A percentile compares a stretch with the other conserved stretches of the same genome.
Evolutionary conservation across 768 basidiomycete species (phyloP).

Genomic region (Hericium alpestre): DNA sequence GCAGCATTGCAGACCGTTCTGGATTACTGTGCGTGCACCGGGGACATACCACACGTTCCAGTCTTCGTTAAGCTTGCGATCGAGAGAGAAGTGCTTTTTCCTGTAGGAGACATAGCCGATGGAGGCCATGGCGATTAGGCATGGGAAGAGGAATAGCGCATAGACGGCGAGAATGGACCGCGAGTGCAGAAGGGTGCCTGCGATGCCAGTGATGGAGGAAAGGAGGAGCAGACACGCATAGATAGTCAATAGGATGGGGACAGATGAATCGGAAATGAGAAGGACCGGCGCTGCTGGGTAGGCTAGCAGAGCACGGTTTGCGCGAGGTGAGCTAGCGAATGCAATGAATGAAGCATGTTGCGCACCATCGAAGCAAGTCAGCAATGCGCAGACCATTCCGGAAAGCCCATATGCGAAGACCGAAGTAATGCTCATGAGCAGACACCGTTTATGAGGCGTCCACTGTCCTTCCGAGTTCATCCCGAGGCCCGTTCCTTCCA

Average conservation of each 20-base stretch:
- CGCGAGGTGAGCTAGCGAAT: neutral
- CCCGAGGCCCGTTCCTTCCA: slow-evolving; percentile 28
- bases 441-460: slow-evolving; percentile 53
- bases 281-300: slow-evolving; percentile 54
- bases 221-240: slow-evolving; percentile 46
- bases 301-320: slow-evolving; percentile 24
- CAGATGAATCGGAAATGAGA: slow-evolving; percentile 51
- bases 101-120: slow-evolving; percentile 61
- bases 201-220: slow-evolving; percentile 48
- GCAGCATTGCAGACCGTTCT: slow-evolving; percentile 55
- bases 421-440: too few species aligned
- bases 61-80: slow-evolving; percentile 53
- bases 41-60: slow-evolving; percentile 59
- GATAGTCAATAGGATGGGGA: slow-evolving; percentile 49
- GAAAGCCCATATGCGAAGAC: slow-evolving; percentile 39
- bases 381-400: slow-evolving; percentile 38
- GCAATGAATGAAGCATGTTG: neutral
- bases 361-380: slow-evolving; percentile 53
- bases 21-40: slow-evolving; percentile 42
- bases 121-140: slow-evolving; percentile 44
- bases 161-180: slow-evolving; percentile 58
- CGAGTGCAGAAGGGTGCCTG: slow-evolving; percentile 51
- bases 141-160: slow-evolving; percentile 61
- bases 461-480: slow-evolving; percentile 34
- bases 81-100: slow-evolving; percentile 43